Evolutionary conservation across 2,329 filamentous ascomycete genomes (phyloP), one percentile per base, ranked within the genome.

Genomic region (Triangularia verruculosa): DNA sequence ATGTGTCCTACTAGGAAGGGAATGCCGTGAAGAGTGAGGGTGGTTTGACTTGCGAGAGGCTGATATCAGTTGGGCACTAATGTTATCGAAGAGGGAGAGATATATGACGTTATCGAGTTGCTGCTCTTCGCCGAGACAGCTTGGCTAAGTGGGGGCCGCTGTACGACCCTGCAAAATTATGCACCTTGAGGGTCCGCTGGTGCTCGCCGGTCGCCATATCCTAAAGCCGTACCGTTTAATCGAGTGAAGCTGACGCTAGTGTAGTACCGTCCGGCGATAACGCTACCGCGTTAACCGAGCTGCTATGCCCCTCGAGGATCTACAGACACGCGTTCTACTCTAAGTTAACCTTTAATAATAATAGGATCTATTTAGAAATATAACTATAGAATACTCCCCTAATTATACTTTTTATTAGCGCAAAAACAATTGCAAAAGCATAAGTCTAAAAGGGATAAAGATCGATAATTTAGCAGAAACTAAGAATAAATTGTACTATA

Each of bases 351-450:
- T 60, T 60, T 60, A 32, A 60, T 60, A 60, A 27, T 54, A 28
- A 9, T 28, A 9, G 27, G 27, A 28, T 28, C 27, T 9, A 28
- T 28, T 28, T 9, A 28, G 27, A 9, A 28, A 28, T 28, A 28
- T 28, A 57, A 57, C 5, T 15, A 57, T 27, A 30, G 55, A 15
- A 27, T 57, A 4, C 20, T 54, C 55, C 59, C 54, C 55, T 28
- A 39, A 17, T 54, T 27, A 34, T 59, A 17, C 55, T 57, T 39
- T 43, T 47, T 59, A 51, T 59, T 60, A 61, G 64, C 52, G 58
- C 61, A 39, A 66, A 66, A 22, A 66, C 30, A 60, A 66, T 61
- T 51, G 61, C 61, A 27, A 61, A 63, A 43, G 17, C 61, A 27
- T 63, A 66, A 43, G 57, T 56, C 54, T 66, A 61, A 8, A 66